Conservation (phyloP, 352 stramenopile species). For the Globisporangium paddicum region DNA sequence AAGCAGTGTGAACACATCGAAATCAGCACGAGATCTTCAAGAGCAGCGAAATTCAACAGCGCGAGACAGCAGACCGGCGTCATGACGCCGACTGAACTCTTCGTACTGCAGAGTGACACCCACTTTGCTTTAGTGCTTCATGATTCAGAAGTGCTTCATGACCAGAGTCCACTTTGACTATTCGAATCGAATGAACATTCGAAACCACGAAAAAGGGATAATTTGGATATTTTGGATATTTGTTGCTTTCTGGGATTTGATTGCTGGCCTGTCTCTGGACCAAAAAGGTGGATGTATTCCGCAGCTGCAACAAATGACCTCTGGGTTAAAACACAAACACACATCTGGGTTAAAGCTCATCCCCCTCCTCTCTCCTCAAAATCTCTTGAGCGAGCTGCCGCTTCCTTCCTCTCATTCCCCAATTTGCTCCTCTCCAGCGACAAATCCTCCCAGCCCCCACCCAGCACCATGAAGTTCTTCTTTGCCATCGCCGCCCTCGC, state of each 20-base stretch:
- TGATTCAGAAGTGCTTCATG: no score
- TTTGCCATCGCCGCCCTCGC: constrained; percentile 3
- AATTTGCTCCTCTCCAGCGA: constrained; percentile 32
- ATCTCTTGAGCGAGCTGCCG: no score
- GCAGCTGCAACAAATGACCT: neutral
- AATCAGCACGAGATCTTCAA: neutral
- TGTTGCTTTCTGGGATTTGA: neutral
- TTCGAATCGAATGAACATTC: no score
- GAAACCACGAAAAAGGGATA: no score
- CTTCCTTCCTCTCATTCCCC: constrained; percentile 18
- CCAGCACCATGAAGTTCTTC: constrained; percentile 12
- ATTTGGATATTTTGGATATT: neutral
- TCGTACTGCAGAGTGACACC: neutral
- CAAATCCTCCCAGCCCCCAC: constrained; percentile 11
- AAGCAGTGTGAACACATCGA: no score
- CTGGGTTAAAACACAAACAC: no score
- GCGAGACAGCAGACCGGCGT: neutral
- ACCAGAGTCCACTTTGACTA: no score
- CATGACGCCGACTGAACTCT: neutral
- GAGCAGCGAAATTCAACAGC: neutral
- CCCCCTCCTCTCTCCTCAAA: no score
- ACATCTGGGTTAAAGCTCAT: no score
- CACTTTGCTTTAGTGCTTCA: no score
- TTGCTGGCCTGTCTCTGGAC: neutral
- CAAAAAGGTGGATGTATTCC: neutral